These are phyloP conservation scores for Scutellospora calospora DNA, from an alignment of 371 early-diverging fungal species.

Conservation along the genomic window DNA sequence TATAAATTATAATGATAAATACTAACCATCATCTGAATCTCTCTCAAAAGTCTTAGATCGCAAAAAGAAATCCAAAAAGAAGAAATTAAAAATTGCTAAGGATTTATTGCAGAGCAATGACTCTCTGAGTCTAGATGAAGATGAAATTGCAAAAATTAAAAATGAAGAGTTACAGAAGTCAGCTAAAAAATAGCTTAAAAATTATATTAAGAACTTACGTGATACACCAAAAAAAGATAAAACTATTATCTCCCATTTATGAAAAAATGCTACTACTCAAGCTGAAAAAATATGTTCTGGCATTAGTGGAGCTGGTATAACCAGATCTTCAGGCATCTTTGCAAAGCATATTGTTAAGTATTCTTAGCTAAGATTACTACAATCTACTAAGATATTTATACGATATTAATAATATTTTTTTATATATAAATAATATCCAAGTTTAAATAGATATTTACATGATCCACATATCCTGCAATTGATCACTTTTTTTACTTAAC, in stretches of 20 bases:
- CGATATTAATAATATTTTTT: not conserved
- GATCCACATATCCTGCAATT: not conserved
- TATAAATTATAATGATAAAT: not conserved
- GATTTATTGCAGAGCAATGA: slow-evolving; percentile 15
- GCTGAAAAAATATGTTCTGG: slow-evolving; percentile 17
- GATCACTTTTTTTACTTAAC: not conserved
- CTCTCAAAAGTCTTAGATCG: slow-evolving; percentile 22
- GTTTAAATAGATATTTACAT: not conserved
- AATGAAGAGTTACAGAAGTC: not conserved
- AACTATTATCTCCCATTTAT: slow-evolving; percentile 30
- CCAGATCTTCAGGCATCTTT: not conserved
- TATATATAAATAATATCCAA: not conserved
- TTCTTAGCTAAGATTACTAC: not conserved
- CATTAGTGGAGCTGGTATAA: not conserved
- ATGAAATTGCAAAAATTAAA: slow-evolving; percentile 7
- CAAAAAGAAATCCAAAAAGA: slow-evolving; percentile 16
- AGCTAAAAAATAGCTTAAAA: slow-evolving; percentile 27
- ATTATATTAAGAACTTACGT: slow-evolving; percentile 36
- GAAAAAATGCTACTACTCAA: slow-evolving; percentile 11
- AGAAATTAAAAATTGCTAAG: slow-evolving; percentile 26
- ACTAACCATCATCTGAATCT: slow-evolving; percentile 14
- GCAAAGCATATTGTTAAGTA: not conserved
- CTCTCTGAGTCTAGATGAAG: slow-evolving; percentile 10
- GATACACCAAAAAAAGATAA: slow-evolving; percentile 18
- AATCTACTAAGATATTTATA: not conserved